Evolutionary conservation across 1,284 basidiomycete species (phyloP).

Genomic region (Pholiota adiposa): DNA sequence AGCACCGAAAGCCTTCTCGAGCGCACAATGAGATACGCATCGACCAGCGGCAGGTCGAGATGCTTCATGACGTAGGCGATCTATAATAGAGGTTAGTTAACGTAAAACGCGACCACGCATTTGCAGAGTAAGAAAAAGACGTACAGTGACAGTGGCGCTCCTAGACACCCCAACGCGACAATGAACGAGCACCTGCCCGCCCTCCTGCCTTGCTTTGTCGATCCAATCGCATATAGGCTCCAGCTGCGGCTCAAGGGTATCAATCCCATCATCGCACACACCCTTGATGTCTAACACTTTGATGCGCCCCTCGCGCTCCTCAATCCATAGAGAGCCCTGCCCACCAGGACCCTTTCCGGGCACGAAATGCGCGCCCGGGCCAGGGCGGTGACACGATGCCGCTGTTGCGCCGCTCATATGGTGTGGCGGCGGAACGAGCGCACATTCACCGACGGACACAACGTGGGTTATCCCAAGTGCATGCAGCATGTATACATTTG

Average conservation of each 20-base stretch:
- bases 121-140: conserved; percentile 31
- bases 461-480: conserved; percentile 97
- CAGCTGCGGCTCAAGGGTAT: conserved; percentile 89
- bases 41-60: conserved; percentile 85
- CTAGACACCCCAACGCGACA: conserved; percentile 95
- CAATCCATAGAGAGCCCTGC: conserved; percentile 83
- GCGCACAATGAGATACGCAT: conserved; percentile 91
- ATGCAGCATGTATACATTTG: conserved; percentile 94
- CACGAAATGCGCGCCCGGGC: conserved; percentile 41
- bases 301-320: conserved; percentile 86
- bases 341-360: conserved; percentile 50
- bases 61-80: conserved; percentile 98
- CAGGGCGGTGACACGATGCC: conserved; percentile 27
- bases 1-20: conserved; percentile 82
- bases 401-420: conserved; percentile 28
- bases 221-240: conserved; percentile 93
- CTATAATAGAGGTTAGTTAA: conserved; percentile 36
- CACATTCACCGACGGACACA: conserved; percentile 95
- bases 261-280: conserved; percentile 94
- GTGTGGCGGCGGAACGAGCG: conserved; percentile 72
- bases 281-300: conserved; percentile 89
- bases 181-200: conserved; percentile 93
- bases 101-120: background rate
- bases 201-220: conserved; percentile 78
- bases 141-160: conserved; percentile 88